Percentiles rank a stretch among this genome's conserved stretches.
Evolutionary conservation across 192 early-diverging fungal genomes (phyloP).

Genomic region (Thamnidium elegans): DNA sequence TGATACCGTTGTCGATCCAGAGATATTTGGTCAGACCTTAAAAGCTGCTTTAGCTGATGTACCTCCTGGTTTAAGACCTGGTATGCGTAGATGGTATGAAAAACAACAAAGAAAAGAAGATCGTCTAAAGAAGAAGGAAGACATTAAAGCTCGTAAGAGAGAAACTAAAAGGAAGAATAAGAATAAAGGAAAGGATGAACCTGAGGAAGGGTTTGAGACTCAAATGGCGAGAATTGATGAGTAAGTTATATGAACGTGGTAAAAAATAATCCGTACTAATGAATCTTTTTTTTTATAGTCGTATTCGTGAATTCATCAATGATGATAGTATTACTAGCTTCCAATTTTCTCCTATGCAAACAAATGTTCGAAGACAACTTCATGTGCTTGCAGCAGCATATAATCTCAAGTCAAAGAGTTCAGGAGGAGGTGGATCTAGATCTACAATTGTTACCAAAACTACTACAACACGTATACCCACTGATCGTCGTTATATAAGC

Average conservation of each 20-base stretch:
- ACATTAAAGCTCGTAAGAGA: neutral
- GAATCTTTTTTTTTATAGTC: conserved; percentile 3
- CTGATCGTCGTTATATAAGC: conserved; percentile 40
- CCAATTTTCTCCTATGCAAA: conserved; percentile 46
- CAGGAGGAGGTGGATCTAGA: conserved; percentile 39
- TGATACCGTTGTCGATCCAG: conserved; percentile 4
- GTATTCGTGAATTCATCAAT: conserved; percentile 24
- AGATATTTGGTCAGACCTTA: conserved; percentile 14
- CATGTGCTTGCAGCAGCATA: conserved; percentile 46
- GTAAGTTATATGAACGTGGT: neutral
- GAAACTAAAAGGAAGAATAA: neutral
- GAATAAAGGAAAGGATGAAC: neutral
- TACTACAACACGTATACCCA: conserved; percentile 40
- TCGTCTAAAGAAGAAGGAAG: neutral
- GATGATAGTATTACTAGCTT: conserved; percentile 36
- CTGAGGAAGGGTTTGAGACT: neutral
- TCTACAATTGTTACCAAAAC: conserved; percentile 30
- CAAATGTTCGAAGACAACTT: conserved; percentile 39
- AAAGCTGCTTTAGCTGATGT: conserved; percentile 16
- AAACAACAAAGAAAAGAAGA: conserved; percentile 16
- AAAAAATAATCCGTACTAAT: neutral
- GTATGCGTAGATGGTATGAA: conserved; percentile 18
- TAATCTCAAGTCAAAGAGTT: conserved; percentile 44
- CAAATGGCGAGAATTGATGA: conserved; percentile 9
- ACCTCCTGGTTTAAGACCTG: conserved; percentile 21